These are phyloP conservation scores for Colletotrichum plurivorum DNA, from an alignment of 2,329 filamentous ascomycete species.

Conservation along the genomic window DNA sequence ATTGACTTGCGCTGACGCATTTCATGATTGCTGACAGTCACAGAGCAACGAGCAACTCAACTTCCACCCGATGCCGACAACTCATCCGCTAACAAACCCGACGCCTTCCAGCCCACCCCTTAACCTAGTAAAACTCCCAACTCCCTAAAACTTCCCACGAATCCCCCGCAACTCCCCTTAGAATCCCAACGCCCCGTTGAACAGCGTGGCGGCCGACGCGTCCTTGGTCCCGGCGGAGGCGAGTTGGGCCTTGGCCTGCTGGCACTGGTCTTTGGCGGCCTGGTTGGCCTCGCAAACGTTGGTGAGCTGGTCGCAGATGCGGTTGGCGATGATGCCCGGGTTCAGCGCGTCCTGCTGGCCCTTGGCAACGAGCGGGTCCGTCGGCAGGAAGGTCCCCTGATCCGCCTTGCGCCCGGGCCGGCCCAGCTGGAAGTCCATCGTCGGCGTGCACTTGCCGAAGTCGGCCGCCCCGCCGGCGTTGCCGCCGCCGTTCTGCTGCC, in stretches of 20 bases:
- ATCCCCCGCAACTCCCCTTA: conserved; percentile 41
- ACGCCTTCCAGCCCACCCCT: not conserved
- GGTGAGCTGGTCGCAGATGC: conserved; percentile 71
- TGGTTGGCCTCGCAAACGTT: conserved; percentile 72
- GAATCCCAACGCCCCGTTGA: conserved; percentile 58
- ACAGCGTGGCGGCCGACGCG: conserved; percentile 63
- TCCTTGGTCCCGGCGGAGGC: conserved; percentile 63
- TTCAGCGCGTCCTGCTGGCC: conserved; percentile 72
- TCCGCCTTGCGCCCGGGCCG: conserved; percentile 63
- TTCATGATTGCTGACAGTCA: no score
- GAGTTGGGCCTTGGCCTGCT: conserved; percentile 64
- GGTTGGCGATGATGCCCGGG: conserved; percentile 75
- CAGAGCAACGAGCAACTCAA: not conserved
- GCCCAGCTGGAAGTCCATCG: conserved; percentile 70
- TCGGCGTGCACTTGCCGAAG: conserved; percentile 65
- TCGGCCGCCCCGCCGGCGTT: conserved; percentile 48
- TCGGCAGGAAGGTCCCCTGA: conserved; percentile 72
- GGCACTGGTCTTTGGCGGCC: conserved; percentile 65
- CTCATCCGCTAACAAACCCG: not conserved
- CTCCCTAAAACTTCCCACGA: not conserved
- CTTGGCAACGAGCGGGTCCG: conserved; percentile 66
- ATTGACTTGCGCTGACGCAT: no score
- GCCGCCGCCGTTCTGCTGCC: conserved; percentile 43
- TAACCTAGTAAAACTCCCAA: not conserved
- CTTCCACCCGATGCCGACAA: not conserved